Base-by-base conservation (phyloP, 306 rosid genomes). In the Quercus wislizeni region DNA sequence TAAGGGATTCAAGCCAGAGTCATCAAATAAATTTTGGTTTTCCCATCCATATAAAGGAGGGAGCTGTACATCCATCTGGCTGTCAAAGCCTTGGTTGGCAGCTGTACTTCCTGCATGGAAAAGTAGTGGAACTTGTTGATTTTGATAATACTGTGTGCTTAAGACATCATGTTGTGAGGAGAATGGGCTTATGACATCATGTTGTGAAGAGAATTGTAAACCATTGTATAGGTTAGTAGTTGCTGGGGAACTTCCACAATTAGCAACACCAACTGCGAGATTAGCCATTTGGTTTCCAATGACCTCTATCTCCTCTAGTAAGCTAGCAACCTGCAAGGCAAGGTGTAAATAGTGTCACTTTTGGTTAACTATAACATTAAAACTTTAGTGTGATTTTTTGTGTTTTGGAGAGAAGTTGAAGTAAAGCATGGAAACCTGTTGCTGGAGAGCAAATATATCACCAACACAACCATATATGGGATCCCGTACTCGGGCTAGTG, bases 261-360 rank as follows among this genome's bases (percentile, higher is more conserved):
- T 61, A 13, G 81, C 78, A 81, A 38, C 59, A 20, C 63, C 76
- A 61, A 59, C 41, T 5, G 58, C 64, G 23, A 87, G 43, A 74
- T 77, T 83, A 54, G 85, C 86, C 84, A 92, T 87, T 81, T 83
- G 85, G 75, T 56, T 86, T 52, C 89, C 92, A 54, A 95, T 86
- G 76, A 85, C 80, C 74, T 89, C 94, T 62, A 95, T 91, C 91
- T 95, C 99, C 86, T 90, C 92, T 74, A 93, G 98, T 78, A 95
- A 91, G 90, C 83, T 87, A 0, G 86, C 92, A 46, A 95, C 88
- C 99, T 95, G 69, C 88, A 69, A 55, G 52, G 20, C 2, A 61
- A 71, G 73, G 25, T 63, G 25, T 63, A 11, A 43, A 76, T 74
- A 17, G 46, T 27, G 62, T 28, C 18, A 8, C 19, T 73, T 25